Base-by-base conservation (phyloP, 2,329 filamentous ascomycete genomes). In the Aspergillus amoenus region DNA sequence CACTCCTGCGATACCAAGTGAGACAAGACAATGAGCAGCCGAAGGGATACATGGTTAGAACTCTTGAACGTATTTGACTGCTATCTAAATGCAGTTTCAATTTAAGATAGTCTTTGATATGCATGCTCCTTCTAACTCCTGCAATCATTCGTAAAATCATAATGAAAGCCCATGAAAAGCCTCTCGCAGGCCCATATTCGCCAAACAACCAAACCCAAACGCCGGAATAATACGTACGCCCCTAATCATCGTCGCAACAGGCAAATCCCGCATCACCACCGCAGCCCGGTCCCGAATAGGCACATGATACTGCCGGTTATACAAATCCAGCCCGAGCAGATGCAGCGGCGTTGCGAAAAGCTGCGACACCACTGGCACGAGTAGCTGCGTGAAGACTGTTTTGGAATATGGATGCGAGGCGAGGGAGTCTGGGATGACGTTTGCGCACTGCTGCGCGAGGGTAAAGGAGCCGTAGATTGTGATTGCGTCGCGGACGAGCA, bases 171-270 rank as follows among this genome's bases (percentile, higher is more conserved):
- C 5, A 45, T 45, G 43, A 22, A 17, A 18, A 30, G n/a, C 13
- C n/a, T 9, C 42, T 8, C 51, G 34, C 7, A 53, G 8, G 12
- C 42, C 42, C 52, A 55, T 81, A 74, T 96, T 96, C 12, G 94
- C 88, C 11, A 95, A 90, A 0, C 91, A 91, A 1, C 92, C 92
- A 6, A 95, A 82, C 0, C 92, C 92, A 79, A 94, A 96, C 0
- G 92, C 92, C 39, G 91, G 92, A 15, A 95, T 82, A 65, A 96
- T 95, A 58, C 92, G 82, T 63, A 89, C 89, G 74, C 96, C 88
- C 61, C 92, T 79, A 13, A 91, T 90, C 22, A 84, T 71, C 9
- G 85, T 84, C 70, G 89, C 93, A 57, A 88, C 81, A 11, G 82
- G 78, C 89, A 91, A 96, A 70, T 94, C 91, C 63, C 83, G 81